These are phyloP conservation scores for Chaetomium tenue DNA, from an alignment of 495 filamentous ascomycete species.

Conservation along the genomic window DNA sequence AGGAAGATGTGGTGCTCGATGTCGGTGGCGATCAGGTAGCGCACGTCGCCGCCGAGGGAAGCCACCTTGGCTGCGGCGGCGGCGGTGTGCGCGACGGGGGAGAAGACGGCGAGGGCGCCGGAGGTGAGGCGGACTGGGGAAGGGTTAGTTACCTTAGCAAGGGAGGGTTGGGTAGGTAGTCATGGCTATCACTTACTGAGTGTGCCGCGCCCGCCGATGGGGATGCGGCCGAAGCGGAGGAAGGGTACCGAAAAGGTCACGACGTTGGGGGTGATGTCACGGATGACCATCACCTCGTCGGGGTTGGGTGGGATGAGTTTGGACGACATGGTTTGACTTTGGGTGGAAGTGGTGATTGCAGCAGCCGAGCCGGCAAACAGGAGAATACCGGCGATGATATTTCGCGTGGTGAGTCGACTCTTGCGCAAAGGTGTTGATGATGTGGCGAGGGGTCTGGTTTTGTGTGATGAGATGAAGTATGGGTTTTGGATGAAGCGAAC, in stretches of 20 bases:
- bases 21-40: conserved; percentile 83
- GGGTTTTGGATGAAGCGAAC: not conserved
- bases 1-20: conserved; percentile 92
- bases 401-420: not conserved
- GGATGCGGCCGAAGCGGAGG: conserved; percentile 71
- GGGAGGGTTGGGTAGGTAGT: not conserved
- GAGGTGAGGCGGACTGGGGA: conserved; percentile 67
- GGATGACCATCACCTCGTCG: conserved; percentile 79
- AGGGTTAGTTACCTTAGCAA: not conserved
- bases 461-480: not conserved
- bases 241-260: conserved; percentile 84
- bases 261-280: conserved; percentile 73
- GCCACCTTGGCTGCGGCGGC: conserved; percentile 67
- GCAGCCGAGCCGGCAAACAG: not conserved
- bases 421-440: not conserved
- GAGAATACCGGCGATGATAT: not conserved
- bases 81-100: conserved; percentile 76
- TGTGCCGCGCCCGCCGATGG: conserved; percentile 84
- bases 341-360: not conserved
- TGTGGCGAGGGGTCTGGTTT: not conserved
- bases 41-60: conserved; percentile 66
- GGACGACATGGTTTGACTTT: conserved; percentile 45
- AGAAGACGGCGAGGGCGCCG: conserved; percentile 85
- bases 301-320: conserved; percentile 60
- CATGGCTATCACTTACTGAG: conserved; percentile 56